Evolutionary conservation across 352 stramenopile genomes (phyloP), one percentile per base, ranked within the genome.

Genomic region (Phytophthora podocarpi): DNA sequence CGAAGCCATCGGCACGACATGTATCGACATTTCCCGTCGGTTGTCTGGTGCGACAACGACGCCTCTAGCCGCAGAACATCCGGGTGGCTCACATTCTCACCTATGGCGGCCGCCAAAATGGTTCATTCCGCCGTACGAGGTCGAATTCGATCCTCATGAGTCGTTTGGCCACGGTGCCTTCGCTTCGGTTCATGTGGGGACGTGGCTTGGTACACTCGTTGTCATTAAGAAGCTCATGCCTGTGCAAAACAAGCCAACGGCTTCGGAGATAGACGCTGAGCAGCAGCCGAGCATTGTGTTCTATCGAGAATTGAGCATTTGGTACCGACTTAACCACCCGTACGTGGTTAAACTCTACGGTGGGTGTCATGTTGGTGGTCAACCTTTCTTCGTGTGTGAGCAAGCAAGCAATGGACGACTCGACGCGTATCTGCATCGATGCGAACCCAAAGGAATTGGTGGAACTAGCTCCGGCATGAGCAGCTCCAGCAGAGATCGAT

Each of bases 361-460:
- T 18, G 69, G 64, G 0, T 74, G 65, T 15, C 64, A 77, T 13
- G 64, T 77, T 16, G 69, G 69, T 12, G 68, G 59, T 0, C 42
- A 70, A 27, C 69, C 69, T 20, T 77, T 73, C 67, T 76, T 76
- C 53, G 53, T 76, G 21, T 76, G 63, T 34, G 67, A 76, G 32
- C 55, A 30, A 12, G 69, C 69, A 5, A 65, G 46, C 28, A 66
- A 70, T 12, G 69, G 69, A 30, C 63, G 48, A 3, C 46, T 72
- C 0, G 55, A 70, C 24, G 48, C 31, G 8, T 78, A 72, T 48
- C 60, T 77, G 18, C 51, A 64, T 40, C 65, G 37, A 10, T 47
- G 34, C 13, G 64, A 66, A 8, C 31, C 39, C 3, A 37, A 26
- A 34, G 32, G 53, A 39, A 5, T 21, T 6, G 31, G 28, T 4